phyloP scores from a whole-genome alignment of 176 grass and related monocot species.

The Poa pratensis region DNA sequence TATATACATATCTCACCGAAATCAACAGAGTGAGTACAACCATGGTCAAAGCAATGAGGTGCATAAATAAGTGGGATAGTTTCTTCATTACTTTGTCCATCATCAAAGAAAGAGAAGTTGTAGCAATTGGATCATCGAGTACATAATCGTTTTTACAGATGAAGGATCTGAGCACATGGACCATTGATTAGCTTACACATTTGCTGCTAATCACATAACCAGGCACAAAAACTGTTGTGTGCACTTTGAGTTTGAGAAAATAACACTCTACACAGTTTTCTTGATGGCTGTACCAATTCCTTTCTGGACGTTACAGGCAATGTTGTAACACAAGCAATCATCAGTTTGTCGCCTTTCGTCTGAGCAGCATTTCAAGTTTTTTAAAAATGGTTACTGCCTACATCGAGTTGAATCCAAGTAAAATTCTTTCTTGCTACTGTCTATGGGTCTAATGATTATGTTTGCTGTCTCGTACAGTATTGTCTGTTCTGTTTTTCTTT shows the following conservation, averaged over 20 bases:
- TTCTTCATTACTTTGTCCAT: not conserved
- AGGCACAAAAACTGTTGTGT: not conserved
- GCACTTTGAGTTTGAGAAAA: not conserved
- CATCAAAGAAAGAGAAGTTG: not conserved
- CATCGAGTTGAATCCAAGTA: not conserved
- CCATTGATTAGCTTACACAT: conserved; percentile 15
- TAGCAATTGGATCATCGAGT: not conserved
- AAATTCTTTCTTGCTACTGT: conserved; percentile 14
- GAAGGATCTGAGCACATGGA: conserved; percentile 18
- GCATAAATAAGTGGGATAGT: not conserved
- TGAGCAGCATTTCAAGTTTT: not conserved
- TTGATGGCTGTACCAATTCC: not conserved
- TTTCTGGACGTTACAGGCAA: not conserved
- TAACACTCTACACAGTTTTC: not conserved
- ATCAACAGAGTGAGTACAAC: conserved; percentile 27
- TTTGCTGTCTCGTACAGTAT: not conserved
- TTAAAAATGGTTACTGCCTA: not conserved
- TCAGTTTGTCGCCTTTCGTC: not conserved
- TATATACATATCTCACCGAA: not conserved
- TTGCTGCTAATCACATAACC: not conserved
- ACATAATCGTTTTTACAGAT: not conserved
- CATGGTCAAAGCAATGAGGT: not conserved
- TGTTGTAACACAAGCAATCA: not conserved
- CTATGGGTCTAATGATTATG: conserved; percentile 17
- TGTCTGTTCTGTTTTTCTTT: not conserved